A percentile compares a stretch with the other conserved stretches of the same genome.
Conservation (phyloP, 1,284 basidiomycete genomes). For the Pisolithus thermaeus region DNA sequence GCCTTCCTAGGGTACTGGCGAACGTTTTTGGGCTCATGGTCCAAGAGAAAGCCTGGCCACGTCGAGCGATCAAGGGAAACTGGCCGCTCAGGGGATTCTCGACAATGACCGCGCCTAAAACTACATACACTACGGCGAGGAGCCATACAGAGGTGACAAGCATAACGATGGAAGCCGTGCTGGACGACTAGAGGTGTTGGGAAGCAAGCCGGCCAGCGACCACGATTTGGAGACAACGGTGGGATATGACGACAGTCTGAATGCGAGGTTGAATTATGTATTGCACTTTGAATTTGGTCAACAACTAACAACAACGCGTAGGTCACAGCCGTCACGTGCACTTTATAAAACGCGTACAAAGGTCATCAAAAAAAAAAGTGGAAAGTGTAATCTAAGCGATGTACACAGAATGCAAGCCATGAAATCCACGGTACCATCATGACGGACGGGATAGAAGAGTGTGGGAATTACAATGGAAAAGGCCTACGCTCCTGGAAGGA, state of each 20-base stretch:
- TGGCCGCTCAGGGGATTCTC: conserved; percentile 50
- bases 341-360: conserved; percentile 4
- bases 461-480: not conserved
- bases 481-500: conserved; percentile 37
- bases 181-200: conserved; percentile 38
- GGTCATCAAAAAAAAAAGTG: not conserved
- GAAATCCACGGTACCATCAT: conserved; percentile 3
- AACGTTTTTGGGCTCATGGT: conserved; percentile 58
- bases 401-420: not conserved
- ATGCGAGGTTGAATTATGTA: not conserved
- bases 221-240: conserved; percentile 24
- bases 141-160: conserved; percentile 52
- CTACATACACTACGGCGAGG: conserved; percentile 33
- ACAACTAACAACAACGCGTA: conserved; percentile 15
- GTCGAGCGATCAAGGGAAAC: conserved; percentile 57
- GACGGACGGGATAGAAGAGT: not conserved
- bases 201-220: conserved; percentile 57
- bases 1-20: conserved; percentile 36
- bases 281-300: not conserved
- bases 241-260: not conserved
- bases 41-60: conserved; percentile 58
- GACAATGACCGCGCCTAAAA: conserved; percentile 41
- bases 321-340: conserved; percentile 25
- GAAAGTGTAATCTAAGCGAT: conserved; percentile 17
- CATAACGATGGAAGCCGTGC: conserved; percentile 53